Conservation (phyloP, 768 basidiomycete genomes). For the Lactarius trivialis region DNA sequence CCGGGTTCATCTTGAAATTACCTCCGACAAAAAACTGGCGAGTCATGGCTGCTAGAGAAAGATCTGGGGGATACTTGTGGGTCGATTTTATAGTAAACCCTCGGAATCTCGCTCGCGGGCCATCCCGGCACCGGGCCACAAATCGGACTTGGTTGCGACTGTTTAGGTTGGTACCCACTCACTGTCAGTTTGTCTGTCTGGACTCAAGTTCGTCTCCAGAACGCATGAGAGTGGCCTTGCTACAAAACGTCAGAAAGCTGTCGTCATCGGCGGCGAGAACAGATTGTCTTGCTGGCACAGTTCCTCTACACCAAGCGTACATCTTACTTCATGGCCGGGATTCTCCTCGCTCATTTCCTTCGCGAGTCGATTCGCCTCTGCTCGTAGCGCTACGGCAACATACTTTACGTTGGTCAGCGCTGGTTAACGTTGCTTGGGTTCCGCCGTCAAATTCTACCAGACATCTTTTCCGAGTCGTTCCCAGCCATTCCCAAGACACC, state of each 20-base stretch:
- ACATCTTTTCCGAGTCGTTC: constrained; percentile 24
- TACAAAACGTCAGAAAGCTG: neutral
- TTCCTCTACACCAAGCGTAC: constrained; percentile 17
- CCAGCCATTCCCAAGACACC: constrained; percentile 21
- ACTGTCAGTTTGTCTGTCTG: neutral
- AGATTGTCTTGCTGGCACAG: constrained; percentile 16
- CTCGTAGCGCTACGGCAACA: constrained; percentile 45
- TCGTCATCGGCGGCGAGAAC: neutral
- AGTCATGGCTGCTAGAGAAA: constrained; percentile 39
- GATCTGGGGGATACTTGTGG: neutral
- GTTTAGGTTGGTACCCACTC: neutral
- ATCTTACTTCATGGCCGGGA: constrained; percentile 14
- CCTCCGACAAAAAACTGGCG: constrained; percentile 93
- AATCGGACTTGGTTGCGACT: neutral
- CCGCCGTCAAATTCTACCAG: constrained; percentile 20
- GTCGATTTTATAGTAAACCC: neutral
- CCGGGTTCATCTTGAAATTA: constrained; percentile 98
- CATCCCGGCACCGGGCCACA: neutral
- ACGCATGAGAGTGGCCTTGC: neutral
- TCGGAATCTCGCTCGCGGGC: neutral
- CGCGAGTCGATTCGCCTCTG: constrained; percentile 29
- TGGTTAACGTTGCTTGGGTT: constrained; percentile 58
- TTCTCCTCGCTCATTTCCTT: constrained; percentile 19
- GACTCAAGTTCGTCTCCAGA: neutral
- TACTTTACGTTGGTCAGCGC: constrained; percentile 42